phyloP scores from a whole-genome alignment of 2,329 filamentous ascomycete species.

The Phyllachora maydis region DNA sequence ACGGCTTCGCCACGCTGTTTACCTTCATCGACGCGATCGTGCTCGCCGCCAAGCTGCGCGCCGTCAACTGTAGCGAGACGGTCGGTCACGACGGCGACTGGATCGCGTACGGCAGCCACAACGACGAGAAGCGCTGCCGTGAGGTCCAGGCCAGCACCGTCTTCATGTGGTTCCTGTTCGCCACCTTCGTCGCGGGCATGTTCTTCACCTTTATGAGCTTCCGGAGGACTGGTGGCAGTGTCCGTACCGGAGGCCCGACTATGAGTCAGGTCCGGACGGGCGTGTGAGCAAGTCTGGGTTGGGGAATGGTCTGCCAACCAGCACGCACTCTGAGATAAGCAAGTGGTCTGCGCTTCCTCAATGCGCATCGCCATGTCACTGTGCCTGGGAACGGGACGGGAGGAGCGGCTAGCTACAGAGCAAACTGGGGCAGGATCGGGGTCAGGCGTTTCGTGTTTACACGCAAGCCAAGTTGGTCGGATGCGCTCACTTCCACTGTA shows the following conservation, averaged over 20 bases:
- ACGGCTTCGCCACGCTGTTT: slow-evolving; percentile 41
- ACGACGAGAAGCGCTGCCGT: slow-evolving; percentile 45
- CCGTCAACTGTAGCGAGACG: slow-evolving; percentile 38
- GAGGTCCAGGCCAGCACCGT: slow-evolving; percentile 54
- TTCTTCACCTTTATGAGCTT: slow-evolving; percentile 32
- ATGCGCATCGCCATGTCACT: no score
- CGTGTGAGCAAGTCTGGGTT: no score
- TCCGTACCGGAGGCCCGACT: slow-evolving; percentile 21
- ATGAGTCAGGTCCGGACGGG: slow-evolving; percentile 40
- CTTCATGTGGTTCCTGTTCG: slow-evolving; percentile 66
- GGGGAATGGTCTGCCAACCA: no score
- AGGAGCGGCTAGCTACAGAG: no score
- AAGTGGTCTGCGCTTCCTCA: no score
- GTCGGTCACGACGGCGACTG: slow-evolving; percentile 18
- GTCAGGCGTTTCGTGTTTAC: no score
- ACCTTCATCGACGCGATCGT: slow-evolving; percentile 52
- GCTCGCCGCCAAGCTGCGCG: slow-evolving; percentile 46
- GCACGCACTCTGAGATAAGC: no score
- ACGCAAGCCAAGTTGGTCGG: no score
- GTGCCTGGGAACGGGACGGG: no score
- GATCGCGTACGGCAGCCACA: slow-evolving; percentile 39
- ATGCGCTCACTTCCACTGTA: no score
- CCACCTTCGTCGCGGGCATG: slow-evolving; percentile 33
- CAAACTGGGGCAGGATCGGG: no score
- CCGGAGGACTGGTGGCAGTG: slow-evolving; percentile 25